Conservation (phyloP, 345 rosid species). For the Syzygium aromaticum region DNA sequence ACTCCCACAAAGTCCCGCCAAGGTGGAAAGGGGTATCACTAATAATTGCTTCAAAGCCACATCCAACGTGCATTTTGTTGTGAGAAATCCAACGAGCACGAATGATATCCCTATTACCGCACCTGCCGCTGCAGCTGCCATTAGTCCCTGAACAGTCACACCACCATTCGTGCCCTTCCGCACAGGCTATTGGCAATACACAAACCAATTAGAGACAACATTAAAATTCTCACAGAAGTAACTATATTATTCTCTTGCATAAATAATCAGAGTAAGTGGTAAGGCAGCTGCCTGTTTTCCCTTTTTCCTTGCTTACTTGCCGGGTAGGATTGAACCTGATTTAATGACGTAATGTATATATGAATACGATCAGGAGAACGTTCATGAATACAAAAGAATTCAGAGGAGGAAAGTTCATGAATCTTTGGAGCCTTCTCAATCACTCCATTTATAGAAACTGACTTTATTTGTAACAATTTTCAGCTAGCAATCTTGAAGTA, state of each 20-base stretch:
- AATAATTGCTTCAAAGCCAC: slow-evolving; percentile 63
- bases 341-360: no score
- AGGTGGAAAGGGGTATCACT: slow-evolving; percentile 59
- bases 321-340: neutral
- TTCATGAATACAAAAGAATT: neutral
- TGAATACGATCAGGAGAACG: neutral
- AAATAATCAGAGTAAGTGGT: neutral
- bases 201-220: neutral
- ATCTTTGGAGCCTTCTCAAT: neutral
- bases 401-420: neutral
- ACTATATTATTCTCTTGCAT: neutral
- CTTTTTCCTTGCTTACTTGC: neutral
- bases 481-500: neutral
- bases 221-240: neutral
- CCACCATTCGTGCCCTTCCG: slow-evolving; percentile 94
- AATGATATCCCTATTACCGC: slow-evolving; percentile 66
- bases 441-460: neutral
- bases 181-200: slow-evolving; percentile 52
- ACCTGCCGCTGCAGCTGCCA: slow-evolving; percentile 86
- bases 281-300: neutral
- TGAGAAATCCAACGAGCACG: slow-evolving; percentile 53
- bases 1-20: slow-evolving; percentile 84
- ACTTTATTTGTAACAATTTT: neutral
- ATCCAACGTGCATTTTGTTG: slow-evolving; percentile 40
- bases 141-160: slow-evolving; percentile 66